These are phyloP conservation scores for Psilocybe cubensis DNA, from an alignment of 768 basidiomycete genomes.

Conservation along the genomic window DNA sequence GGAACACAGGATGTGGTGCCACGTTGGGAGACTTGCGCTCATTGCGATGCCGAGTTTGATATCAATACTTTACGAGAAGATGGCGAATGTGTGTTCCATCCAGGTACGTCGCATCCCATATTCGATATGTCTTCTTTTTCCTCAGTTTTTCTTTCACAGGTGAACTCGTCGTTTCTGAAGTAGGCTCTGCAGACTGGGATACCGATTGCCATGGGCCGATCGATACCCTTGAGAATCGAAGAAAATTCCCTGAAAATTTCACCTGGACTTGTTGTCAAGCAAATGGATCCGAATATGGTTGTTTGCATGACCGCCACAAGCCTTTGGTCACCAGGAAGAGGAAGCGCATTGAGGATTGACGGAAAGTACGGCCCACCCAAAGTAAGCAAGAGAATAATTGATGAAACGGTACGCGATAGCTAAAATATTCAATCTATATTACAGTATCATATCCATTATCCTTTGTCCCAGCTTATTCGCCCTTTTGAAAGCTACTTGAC, in stretches of 20 bases:
- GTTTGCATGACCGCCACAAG: slow-evolving; percentile 41
- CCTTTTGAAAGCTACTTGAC: too few species aligned
- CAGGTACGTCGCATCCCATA: slow-evolving; percentile 36
- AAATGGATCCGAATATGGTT: slow-evolving; percentile 39
- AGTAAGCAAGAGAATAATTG: too few species aligned
- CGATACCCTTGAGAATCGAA: slow-evolving; percentile 43
- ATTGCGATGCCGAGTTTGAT: slow-evolving; percentile 54
- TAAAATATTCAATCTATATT: too few species aligned
- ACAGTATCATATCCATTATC: too few species aligned
- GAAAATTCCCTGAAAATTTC: slow-evolving; percentile 49
- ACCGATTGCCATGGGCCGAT: slow-evolving; percentile 49
- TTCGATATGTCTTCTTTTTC: background rate
- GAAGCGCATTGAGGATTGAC: slow-evolving; percentile 28
- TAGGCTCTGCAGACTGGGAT: slow-evolving; percentile 49
- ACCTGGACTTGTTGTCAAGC: slow-evolving; percentile 54
- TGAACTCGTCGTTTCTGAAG: slow-evolving; percentile 42
- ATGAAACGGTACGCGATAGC: too few species aligned
- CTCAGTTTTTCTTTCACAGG: slow-evolving; percentile 30
- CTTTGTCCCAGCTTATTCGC: too few species aligned
- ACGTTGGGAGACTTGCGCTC: slow-evolving; percentile 50
- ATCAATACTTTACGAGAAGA: slow-evolving; percentile 36
- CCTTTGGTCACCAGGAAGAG: slow-evolving; percentile 35
- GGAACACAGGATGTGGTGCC: slow-evolving; percentile 38
- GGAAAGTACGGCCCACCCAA: too few species aligned
- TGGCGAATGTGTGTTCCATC: slow-evolving; percentile 53